These are phyloP conservation scores for Clitocybe nebularis DNA, from an alignment of 1,284 basidiomycete species.

Conservation along the genomic window DNA sequence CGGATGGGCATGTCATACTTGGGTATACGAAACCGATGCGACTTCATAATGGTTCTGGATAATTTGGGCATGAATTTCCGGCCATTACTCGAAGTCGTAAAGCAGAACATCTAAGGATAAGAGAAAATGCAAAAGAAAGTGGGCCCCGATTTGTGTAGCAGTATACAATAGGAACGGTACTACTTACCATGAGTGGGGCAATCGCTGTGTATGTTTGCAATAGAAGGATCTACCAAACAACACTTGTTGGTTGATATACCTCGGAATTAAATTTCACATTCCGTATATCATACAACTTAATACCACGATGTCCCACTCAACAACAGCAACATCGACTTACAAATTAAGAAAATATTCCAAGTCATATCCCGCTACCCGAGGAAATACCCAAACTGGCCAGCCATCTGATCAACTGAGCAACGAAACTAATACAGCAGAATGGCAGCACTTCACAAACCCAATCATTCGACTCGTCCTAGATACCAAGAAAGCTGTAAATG, in stretches of 20 bases:
- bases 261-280: too few relatives aligned
- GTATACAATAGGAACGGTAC: conserved; percentile 7
- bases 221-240: background rate
- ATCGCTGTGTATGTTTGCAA: conserved; percentile 1
- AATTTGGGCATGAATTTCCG: conserved; percentile 23
- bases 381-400: conserved; percentile 12
- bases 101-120: too few relatives aligned
- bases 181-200: conserved; percentile 6
- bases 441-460: conserved; percentile 76
- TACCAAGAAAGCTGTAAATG: conserved; percentile 43
- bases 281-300: too few relatives aligned
- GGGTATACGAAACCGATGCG: conserved; percentile 45
- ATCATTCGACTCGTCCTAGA: conserved; percentile 61
- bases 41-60: conserved; percentile 37
- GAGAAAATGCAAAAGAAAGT: too few relatives aligned
- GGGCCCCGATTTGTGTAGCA: conserved; percentile 7
- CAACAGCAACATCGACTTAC: conserved; percentile 54
- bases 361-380: conserved; percentile 56
- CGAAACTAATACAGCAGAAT: conserved; percentile 41
- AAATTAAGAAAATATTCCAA: conserved; percentile 64
- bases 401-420: conserved; percentile 13
- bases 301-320: conserved; percentile 54
- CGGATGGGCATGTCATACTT: conserved; percentile 70
- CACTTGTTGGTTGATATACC: too few relatives aligned
- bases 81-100: too few relatives aligned